Evolutionary conservation across 2,329 filamentous ascomycete genomes (phyloP).

Genomic region (Aspergillus pseudoviridinutans): DNA sequence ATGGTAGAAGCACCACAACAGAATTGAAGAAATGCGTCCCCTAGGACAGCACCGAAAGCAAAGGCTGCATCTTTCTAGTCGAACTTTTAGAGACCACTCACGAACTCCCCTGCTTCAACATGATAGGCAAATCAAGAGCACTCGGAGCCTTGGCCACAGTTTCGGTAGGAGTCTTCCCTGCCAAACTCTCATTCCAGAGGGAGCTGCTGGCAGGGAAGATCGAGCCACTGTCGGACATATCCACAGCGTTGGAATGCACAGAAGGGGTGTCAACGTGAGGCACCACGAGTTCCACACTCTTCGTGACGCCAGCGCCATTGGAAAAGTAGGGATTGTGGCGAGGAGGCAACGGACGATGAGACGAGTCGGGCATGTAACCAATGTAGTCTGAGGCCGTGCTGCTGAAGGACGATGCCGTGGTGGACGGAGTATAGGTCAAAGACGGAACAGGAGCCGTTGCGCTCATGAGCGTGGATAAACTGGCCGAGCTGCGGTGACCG

Average conservation of each 20-base stretch:
- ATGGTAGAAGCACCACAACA: not conserved
- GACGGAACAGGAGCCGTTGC: slow-evolving; percentile 24
- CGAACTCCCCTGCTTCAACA: not conserved
- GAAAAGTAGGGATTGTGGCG: slow-evolving; percentile 39
- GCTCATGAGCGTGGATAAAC: slow-evolving; percentile 29
- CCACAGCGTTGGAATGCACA: slow-evolving; percentile 13
- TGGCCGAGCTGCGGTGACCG: slow-evolving; percentile 27
- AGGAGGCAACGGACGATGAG: slow-evolving; percentile 36
- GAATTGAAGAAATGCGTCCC: not conserved
- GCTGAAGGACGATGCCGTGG: slow-evolving; percentile 37
- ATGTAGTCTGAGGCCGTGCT: slow-evolving; percentile 34
- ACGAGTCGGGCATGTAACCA: slow-evolving; percentile 21
- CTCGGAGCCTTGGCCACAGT: slow-evolving; percentile 4
- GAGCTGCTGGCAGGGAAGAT: slow-evolving; percentile 27
- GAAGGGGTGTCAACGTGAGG: slow-evolving; percentile 29
- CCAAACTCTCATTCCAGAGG: slow-evolving; percentile 21
- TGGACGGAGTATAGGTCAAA: slow-evolving; percentile 36
- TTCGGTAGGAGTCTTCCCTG: slow-evolving; percentile 10
- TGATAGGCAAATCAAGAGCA: slow-evolving; percentile 1
- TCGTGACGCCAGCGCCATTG: slow-evolving; percentile 24
- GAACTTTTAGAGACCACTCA: not conserved
- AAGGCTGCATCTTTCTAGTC: too few relatives aligned
- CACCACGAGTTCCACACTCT: slow-evolving; percentile 39
- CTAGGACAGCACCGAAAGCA: not conserved
- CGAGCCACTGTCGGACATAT: slow-evolving; percentile 21